Evolutionary conservation across 2,329 filamentous ascomycete genomes (phyloP), one percentile per base, ranked within the genome.

Genomic region (Colletotrichum tropicale): DNA sequence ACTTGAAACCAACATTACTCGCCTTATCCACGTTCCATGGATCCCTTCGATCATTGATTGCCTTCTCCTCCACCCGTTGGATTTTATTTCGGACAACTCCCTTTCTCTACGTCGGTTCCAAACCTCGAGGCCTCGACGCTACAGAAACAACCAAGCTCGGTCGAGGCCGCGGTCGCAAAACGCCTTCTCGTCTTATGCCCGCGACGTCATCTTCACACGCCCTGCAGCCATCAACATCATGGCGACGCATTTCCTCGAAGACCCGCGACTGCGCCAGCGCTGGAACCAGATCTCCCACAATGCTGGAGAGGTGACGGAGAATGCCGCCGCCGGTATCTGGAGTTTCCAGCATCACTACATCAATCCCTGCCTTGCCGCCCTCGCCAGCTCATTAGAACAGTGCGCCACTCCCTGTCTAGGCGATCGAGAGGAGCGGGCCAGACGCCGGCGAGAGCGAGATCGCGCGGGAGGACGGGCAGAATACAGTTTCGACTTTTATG

Each of bases 401-500:
- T 96, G 95, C 79, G 92, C 93, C 60, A 88, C 92, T 15, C 91
- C 93, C 70, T 95, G 95, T 78, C 85, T 93, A 43, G 94, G 94
- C 70, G 92, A 92, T 81, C 91, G 91, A 70, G 94, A 96, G 79
- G 94, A 96, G 82, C 92, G 94, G 74, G 87, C 92, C 65, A 92
- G 94, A 34, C 92, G 95, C 72, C 86, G 88, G 61, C 88, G 93
- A 76, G 92, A 95, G 80, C 91, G 94, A 60, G 89, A 90, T 24
- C 87, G 90, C 10, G 86, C 87, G 28, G 85, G 86, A 76, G 92
- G 91, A 4, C 85, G 92, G 67, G 94, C 96, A 32, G 96, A 98
- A 85, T 91, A 94, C 80, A 96, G 92, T 81, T 98, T 98, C 83
- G 96, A 98, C 84, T 98, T 98, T 83, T 98, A 98, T 86, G 96